phyloP scores from a whole-genome alignment of 202 grass and related monocot species.

The Musa balbisiana region DNA sequence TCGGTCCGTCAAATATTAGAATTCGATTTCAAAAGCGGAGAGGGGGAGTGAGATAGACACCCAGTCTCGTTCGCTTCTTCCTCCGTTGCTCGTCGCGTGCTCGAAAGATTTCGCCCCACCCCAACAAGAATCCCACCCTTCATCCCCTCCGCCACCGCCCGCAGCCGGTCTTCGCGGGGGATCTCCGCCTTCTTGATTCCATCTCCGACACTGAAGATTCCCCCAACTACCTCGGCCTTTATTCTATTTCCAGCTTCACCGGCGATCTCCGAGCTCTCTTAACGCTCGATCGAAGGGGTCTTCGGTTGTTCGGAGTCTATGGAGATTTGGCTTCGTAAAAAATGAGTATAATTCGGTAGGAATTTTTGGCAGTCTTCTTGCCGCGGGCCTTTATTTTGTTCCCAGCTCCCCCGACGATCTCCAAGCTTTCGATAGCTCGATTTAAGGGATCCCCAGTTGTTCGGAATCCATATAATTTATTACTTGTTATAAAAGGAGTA shows the following conservation, averaged over 20 bases:
- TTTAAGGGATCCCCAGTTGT: neutral
- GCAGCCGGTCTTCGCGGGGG: neutral
- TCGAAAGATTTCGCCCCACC: constrained; percentile 1
- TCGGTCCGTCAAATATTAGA: neutral
- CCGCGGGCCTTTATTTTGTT: neutral
- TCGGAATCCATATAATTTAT: neutral
- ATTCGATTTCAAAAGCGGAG: constrained; percentile 24
- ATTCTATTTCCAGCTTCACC: neutral
- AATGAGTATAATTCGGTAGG: neutral
- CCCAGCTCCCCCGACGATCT: neutral
- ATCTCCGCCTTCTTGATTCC: neutral
- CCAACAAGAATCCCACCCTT: constrained; percentile 8
- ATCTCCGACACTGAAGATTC: neutral
- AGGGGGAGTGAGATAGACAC: constrained; percentile 10
- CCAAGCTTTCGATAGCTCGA: neutral
- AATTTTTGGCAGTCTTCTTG: neutral
- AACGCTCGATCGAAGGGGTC: neutral
- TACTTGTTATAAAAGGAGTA: neutral
- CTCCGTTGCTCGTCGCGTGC: neutral
- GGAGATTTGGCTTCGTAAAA: neutral
- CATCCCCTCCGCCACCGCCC: neutral
- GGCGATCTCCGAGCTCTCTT: neutral
- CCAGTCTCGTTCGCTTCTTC: neutral
- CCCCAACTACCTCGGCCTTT: neutral
- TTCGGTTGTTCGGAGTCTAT: neutral